Evolutionary conservation across 352 stramenopile species (phyloP).

Genomic region (Pythium rishiriense): DNA sequence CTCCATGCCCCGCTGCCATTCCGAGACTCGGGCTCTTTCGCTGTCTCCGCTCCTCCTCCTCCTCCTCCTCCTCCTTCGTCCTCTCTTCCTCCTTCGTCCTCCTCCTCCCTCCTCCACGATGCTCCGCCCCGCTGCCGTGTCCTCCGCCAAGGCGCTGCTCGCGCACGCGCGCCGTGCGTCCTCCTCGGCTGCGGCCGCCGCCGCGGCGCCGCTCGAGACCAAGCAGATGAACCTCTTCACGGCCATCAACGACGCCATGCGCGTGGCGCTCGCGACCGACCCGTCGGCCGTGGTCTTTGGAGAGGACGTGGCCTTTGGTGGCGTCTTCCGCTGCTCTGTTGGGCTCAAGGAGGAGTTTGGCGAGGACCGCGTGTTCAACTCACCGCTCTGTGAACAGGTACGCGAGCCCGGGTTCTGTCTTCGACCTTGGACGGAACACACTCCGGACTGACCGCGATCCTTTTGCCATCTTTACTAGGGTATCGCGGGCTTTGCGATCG

Average conservation of each 20-base stretch:
- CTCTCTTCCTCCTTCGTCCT: not conserved
- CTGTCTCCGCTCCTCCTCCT: not conserved
- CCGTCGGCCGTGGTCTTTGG: conserved; percentile 93
- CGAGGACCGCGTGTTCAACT: conserved; percentile 95
- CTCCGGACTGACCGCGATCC: too few species aligned
- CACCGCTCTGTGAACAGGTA: conserved; percentile 94
- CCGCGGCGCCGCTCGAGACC: conserved; percentile 36
- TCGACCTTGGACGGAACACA: too few species aligned
- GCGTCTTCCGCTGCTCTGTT: conserved; percentile 97
- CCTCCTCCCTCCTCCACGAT: not conserved
- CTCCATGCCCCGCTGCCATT: conserved; percentile 10
- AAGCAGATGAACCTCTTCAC: conserved; percentile 93
- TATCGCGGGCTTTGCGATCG: conserved; percentile 96
- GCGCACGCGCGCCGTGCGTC: conserved; percentile 9
- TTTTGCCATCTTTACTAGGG: too few species aligned
- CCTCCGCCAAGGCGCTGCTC: conserved; percentile 17
- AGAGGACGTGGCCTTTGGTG: conserved; percentile 98
- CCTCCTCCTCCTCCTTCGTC: not conserved
- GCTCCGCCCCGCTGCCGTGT: conserved; percentile 12
- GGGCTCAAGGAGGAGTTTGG: conserved; percentile 94
- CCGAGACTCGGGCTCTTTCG: conserved; percentile 1
- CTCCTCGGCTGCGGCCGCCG: conserved; percentile 7
- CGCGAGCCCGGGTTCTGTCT: too few species aligned
- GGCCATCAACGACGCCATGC: conserved; percentile 92
- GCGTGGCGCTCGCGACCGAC: conserved; percentile 89